These are phyloP conservation scores for Geosmithia morbida DNA, from an alignment of 2,329 filamentous ascomycete species.

Conservation along the genomic window DNA sequence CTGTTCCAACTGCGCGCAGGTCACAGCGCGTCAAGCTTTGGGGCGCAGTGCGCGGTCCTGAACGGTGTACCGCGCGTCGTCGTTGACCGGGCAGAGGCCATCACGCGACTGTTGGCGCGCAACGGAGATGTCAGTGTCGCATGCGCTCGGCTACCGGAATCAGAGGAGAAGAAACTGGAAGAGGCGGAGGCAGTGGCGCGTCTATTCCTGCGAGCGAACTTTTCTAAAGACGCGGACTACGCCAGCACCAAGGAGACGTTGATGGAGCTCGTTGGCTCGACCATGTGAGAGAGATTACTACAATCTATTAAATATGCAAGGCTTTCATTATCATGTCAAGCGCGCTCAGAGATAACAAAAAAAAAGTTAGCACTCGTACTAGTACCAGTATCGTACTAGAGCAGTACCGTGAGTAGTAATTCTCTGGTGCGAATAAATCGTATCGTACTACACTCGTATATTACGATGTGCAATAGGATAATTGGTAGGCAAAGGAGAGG, in stretches of 20 bases:
- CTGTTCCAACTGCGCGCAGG: constrained; percentile 59
- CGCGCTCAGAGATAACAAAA: not conserved
- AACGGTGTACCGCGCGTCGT: constrained; percentile 67
- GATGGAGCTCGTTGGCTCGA: not conserved
- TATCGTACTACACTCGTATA: too few species aligned
- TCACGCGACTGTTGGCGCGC: constrained; percentile 51
- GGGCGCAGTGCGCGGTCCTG: constrained; percentile 69
- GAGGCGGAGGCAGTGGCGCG: constrained; percentile 49
- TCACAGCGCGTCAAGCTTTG: constrained; percentile 68
- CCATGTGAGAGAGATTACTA: not conserved
- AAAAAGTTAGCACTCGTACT: not conserved
- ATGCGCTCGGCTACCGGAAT: constrained; percentile 51
- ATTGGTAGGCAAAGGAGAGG: not conserved
- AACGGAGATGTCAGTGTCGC: constrained; percentile 65
- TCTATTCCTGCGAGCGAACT: constrained; percentile 29
- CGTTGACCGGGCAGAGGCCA: constrained; percentile 59
- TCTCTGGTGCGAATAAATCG: too few species aligned
- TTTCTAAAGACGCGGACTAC: constrained; percentile 3
- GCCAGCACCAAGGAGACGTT: not conserved
- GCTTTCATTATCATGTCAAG: not conserved
- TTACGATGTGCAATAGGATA: not conserved
- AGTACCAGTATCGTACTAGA: too few species aligned
- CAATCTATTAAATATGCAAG: not conserved
- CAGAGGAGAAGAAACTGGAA: constrained; percentile 52
- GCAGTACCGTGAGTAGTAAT: too few species aligned